Conservation (phyloP, 2,329 filamentous ascomycete genomes). For the Hymenoscyphus fraxineus region DNA sequence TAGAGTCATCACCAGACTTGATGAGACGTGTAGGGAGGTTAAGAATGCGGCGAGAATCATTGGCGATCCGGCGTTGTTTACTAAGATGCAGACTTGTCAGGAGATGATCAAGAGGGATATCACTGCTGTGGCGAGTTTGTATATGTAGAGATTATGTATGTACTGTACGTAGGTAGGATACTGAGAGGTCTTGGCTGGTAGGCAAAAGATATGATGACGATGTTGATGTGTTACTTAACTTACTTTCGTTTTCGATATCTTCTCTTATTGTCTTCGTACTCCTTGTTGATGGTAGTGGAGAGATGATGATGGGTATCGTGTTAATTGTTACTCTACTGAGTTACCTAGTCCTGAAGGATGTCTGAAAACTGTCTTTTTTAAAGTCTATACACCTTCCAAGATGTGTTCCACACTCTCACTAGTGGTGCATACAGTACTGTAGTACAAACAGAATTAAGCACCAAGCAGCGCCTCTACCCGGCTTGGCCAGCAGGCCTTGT, state of each 20-base stretch:
- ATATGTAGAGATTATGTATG: slow-evolving; percentile 58
- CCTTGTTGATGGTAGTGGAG: too few species aligned
- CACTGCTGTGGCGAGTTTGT: slow-evolving; percentile 81
- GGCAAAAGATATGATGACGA: background rate
- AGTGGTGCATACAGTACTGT: too few species aligned
- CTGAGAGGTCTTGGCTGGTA: background rate
- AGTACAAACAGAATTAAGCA: too few species aligned
- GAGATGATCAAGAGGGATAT: slow-evolving; percentile 97
- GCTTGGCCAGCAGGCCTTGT: too few species aligned
- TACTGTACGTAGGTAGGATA: too few species aligned
- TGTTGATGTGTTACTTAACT: background rate
- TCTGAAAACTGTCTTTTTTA: too few species aligned
- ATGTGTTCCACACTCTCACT: too few species aligned
- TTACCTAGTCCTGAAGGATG: too few species aligned
- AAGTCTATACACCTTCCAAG: too few species aligned
- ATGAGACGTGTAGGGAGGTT: slow-evolving; percentile 95
- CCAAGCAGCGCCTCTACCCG: too few species aligned
- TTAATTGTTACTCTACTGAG: too few species aligned
- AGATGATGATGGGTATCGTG: too few species aligned
- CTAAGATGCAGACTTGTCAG: slow-evolving; percentile 96
- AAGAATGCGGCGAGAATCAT: slow-evolving; percentile 96
- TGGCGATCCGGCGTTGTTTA: slow-evolving; percentile 86
- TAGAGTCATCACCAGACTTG: slow-evolving; percentile 84
- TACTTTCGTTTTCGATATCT: background rate
- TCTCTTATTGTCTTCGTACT: background rate